A percentile compares a stretch with the other conserved stretches of the same genome.
Conservation (phyloP, 2,329 filamentous ascomycete genomes). For the Arthrobotrys sphaeroides region DNA sequence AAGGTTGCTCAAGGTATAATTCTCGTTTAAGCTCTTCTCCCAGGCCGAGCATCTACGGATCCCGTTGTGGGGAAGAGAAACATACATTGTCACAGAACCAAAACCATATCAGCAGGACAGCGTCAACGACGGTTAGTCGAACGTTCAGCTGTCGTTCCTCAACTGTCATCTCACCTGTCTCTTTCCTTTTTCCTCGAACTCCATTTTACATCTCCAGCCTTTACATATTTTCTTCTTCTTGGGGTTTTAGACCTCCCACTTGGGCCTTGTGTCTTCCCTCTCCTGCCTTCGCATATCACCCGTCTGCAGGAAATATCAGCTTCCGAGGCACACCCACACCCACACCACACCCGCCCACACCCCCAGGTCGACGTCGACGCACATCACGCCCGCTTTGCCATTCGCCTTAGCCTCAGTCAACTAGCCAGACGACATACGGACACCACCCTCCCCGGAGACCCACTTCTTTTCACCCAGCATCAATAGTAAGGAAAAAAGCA, state of each 20-base stretch:
- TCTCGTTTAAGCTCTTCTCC: constrained; percentile 49
- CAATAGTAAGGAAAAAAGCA: constrained; percentile 46
- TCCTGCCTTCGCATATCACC: constrained; percentile 55
- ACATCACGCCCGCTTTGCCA: constrained; percentile 53
- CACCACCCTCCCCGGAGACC: constrained; percentile 48
- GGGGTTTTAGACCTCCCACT: constrained; percentile 48
- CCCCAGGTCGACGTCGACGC: constrained; percentile 53
- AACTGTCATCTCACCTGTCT: background rate
- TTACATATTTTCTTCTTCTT: constrained; percentile 33
- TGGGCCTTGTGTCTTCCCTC: constrained; percentile 24
- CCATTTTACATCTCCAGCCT: constrained; percentile 13
- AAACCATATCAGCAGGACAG: constrained; percentile 36
- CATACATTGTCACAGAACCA: constrained; percentile 17
- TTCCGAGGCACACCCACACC: constrained; percentile 52
- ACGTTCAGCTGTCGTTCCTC: constrained; percentile 14
- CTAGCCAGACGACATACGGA: constrained; percentile 52
- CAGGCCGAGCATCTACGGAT: constrained; percentile 41
- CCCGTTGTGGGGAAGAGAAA: constrained; percentile 29
- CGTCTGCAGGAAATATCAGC: constrained; percentile 54
- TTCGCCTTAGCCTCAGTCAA: constrained; percentile 54
- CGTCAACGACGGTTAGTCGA: constrained; percentile 16
- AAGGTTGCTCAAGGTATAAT: constrained; percentile 39
- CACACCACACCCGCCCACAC: constrained; percentile 8
- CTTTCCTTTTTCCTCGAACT: constrained; percentile 5
- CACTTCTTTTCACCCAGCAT: constrained; percentile 31